These are phyloP conservation scores for Tremella fuciformis DNA, from an alignment of 768 basidiomycete species.

Conservation along the genomic window DNA sequence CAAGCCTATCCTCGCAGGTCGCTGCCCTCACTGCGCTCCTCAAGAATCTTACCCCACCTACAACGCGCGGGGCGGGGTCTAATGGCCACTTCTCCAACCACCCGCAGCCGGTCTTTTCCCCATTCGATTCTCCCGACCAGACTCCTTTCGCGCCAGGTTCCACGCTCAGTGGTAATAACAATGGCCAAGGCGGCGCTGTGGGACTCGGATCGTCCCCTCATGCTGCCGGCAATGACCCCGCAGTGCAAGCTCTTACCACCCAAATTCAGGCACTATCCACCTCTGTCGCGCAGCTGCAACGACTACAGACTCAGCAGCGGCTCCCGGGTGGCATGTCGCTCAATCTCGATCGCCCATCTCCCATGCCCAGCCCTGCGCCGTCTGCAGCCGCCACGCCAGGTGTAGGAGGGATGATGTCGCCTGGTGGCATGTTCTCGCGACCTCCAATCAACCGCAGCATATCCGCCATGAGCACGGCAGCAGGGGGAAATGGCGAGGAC, in stretches of 20 bases:
- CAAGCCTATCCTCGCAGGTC: constrained; percentile 35
- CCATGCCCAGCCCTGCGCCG: background rate
- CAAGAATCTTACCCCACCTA: constrained; percentile 5
- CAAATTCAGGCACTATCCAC: constrained; percentile 49
- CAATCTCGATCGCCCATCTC: constrained; percentile 2
- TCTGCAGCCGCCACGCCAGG: background rate
- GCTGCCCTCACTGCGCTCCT: constrained; percentile 26
- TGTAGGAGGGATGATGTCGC: background rate
- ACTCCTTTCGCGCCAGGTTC: constrained; percentile 21
- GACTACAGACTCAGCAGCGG: constrained; percentile 32
- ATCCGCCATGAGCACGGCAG: constrained; percentile 17
- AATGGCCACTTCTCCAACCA: background rate
- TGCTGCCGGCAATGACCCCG: constrained; percentile 1
- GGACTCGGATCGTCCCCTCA: background rate
- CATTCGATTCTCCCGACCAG: constrained; percentile 25
- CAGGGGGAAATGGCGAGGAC: constrained; percentile 19
- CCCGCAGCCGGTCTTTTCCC: constrained; percentile 21
- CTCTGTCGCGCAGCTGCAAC: constrained; percentile 50
- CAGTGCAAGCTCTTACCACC: constrained; percentile 35
- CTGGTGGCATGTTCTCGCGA: background rate
- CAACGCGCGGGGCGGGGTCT: background rate
- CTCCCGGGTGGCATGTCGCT: constrained; percentile 15
- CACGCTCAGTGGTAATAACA: background rate
- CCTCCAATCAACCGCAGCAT: constrained; percentile 9
- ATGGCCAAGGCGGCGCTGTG: too few species aligned